Evolutionary conservation across 2,329 filamentous ascomycete species (phyloP), one percentile per base, ranked within the genome.

Genomic region (Talaromyces funiculosus): DNA sequence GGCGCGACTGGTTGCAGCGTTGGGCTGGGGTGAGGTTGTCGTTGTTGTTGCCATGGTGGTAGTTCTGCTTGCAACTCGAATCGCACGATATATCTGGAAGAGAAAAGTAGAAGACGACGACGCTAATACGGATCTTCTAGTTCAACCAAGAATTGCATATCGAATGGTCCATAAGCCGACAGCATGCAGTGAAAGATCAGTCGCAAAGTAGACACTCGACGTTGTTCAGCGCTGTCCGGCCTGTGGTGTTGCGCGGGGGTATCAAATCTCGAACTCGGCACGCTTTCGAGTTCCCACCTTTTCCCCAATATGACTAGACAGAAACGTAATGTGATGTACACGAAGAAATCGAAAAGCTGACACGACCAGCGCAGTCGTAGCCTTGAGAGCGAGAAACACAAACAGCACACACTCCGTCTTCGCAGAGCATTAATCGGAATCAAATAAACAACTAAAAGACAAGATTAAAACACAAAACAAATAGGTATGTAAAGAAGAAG

Each of bases 361-460:
- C 43, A 53, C 57, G 57, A 59, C 57, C 57, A 51, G 57, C 57
- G 57, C 45, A 51, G 56, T 57, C 54, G 54, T 20, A 58, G 43
- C 56, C 56, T 58, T 58, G 56, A 42, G 31, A 47, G 40, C 26
- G 22, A 58, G 31, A 49, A 37, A 38, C 31, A 38, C 42, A 49
- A 58, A 40, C 51, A 54, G 51, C 33, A 22, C 51, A 35, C 29
- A 10, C 51, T 54, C 51, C 16, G 47, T 33, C 47, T 51, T 18
- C 14, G 47, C 47, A 51, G 29, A 35, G 47, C 29, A 29, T 10
- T 5, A 33, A 14, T 12, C 47, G 20, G n/a, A 51, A 49, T n/a
- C 24, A 26, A 47, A 29, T 29, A 24, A 26, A 47, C 43, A 35
- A 51, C 5, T 10, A 54, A 22, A 18, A 35, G 37, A 51, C 43